These are phyloP conservation scores for Fusarium phyllophilum DNA, from an alignment of 2,329 filamentous ascomycete species.

Conservation along the genomic window DNA sequence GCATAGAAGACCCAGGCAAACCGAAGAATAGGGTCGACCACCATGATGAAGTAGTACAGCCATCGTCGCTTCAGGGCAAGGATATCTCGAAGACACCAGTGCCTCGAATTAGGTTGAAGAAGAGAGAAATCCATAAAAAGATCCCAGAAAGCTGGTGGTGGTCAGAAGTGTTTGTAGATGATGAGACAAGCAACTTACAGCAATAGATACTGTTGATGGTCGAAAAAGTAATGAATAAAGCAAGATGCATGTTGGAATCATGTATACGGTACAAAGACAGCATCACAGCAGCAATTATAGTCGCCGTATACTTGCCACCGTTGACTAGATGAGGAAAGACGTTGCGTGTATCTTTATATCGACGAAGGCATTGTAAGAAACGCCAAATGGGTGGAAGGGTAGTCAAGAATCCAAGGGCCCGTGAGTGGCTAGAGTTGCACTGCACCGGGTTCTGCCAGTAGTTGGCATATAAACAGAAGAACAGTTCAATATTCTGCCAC, in stretches of 20 bases:
- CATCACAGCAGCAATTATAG: conserved; percentile 80
- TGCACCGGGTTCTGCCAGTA: conserved; percentile 76
- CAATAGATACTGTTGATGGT: conserved; percentile 85
- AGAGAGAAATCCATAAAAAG: conserved; percentile 96
- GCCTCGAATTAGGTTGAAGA: conserved; percentile 77
- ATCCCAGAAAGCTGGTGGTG: conserved; percentile 81
- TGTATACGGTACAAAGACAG: conserved; percentile 87
- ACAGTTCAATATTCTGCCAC: conserved; percentile 82
- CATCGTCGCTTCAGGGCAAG: conserved; percentile 81
- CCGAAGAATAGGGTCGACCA: conserved; percentile 83
- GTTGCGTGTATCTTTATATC: conserved; percentile 87
- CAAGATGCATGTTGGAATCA: conserved; percentile 64
- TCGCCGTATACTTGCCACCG: conserved; percentile 88
- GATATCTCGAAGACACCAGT: conserved; percentile 77
- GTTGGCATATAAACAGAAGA: conserved; percentile 92
- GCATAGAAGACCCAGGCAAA: conserved; percentile 97
- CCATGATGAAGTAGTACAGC: conserved; percentile 88
- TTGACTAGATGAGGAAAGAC: conserved; percentile 94
- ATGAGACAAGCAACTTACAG: conserved; percentile 60
- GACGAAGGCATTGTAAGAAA: conserved; percentile 87
- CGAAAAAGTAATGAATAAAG: conserved; percentile 82
- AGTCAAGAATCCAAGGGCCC: conserved; percentile 85
- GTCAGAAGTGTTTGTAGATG: conserved; percentile 2
- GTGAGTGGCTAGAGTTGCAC: conserved; percentile 89
- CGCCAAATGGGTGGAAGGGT: conserved; percentile 90